Percentiles rank a stretch among this genome's conserved stretches.
phyloP scores from a whole-genome alignment of 352 stramenopile genomes.

The Phytophthora citricola region DNA sequence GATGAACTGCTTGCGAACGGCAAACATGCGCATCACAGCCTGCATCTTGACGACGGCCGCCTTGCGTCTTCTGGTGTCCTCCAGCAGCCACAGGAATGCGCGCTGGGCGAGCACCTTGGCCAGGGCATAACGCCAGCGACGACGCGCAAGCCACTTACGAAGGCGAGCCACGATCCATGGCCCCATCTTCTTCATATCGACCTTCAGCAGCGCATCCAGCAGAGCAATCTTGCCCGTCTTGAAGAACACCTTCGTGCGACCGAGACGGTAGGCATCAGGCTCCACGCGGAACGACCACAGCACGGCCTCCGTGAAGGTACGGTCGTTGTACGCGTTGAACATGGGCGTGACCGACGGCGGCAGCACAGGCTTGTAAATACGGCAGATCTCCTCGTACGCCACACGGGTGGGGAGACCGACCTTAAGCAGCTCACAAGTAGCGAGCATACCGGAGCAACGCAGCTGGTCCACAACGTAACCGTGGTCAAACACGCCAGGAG shows the following conservation, averaged over 20 bases:
- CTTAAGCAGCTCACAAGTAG: slow-evolving; percentile 93
- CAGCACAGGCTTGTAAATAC: slow-evolving; percentile 86
- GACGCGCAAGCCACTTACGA: slow-evolving; percentile 85
- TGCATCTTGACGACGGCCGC: slow-evolving; percentile 85
- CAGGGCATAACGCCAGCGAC: slow-evolving; percentile 84
- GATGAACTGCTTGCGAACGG: slow-evolving; percentile 86
- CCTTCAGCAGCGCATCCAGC: slow-evolving; percentile 86
- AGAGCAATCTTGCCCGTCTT: slow-evolving; percentile 92
- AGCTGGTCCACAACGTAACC: slow-evolving; percentile 91
- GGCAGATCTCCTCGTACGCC: slow-evolving; percentile 90
- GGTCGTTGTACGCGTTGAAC: slow-evolving; percentile 85
- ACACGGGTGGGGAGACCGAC: slow-evolving; percentile 90
- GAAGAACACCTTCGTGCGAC: slow-evolving; percentile 92
- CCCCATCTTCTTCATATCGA: slow-evolving; percentile 92
- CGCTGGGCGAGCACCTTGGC: slow-evolving; percentile 88
- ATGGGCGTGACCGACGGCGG: slow-evolving; percentile 78
- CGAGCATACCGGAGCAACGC: slow-evolving; percentile 89
- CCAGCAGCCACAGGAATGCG: slow-evolving; percentile 82
- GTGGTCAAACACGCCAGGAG: slow-evolving; percentile 84
- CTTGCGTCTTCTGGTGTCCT: slow-evolving; percentile 79
- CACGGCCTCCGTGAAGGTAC: slow-evolving; percentile 88
- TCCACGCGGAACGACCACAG: slow-evolving; percentile 92
- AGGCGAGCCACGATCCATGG: slow-evolving; percentile 86
- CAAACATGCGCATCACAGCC: slow-evolving; percentile 87
- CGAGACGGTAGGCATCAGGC: slow-evolving; percentile 85